Percentiles rank a stretch among this genome's conserved stretches.
Evolutionary conservation across 2,329 filamentous ascomycete genomes (phyloP).

Genomic region (Purpureocillium takamizusanense): DNA sequence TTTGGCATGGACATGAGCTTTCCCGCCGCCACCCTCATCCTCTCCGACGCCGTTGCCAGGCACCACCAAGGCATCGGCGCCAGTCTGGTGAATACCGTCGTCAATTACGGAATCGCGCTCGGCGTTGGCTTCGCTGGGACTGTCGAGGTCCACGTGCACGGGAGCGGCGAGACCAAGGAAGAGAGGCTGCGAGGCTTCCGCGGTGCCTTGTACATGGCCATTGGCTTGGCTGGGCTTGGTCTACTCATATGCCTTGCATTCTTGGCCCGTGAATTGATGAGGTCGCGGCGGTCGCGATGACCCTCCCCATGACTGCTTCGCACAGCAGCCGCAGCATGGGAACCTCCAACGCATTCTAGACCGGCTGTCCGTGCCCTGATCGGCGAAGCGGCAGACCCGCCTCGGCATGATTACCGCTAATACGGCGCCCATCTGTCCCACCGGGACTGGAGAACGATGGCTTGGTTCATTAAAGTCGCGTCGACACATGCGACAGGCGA

Average conservation of each 20-base stretch:
- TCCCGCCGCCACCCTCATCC: slow-evolving; percentile 50
- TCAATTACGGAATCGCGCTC: slow-evolving; percentile 61
- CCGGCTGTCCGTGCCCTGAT: neutral
- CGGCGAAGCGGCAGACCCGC: too few species aligned
- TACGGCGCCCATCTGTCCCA: too few species aligned
- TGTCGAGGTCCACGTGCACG: slow-evolving; percentile 37
- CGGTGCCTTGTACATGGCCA: slow-evolving; percentile 21
- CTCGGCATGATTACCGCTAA: too few species aligned
- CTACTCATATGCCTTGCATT: slow-evolving; percentile 6
- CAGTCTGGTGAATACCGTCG: slow-evolving; percentile 52
- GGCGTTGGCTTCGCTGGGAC: slow-evolving; percentile 59
- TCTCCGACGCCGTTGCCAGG: slow-evolving; percentile 41
- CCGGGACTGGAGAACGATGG: too few species aligned
- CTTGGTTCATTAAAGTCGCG: too few species aligned
- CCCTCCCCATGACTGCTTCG: neutral
- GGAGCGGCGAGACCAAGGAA: slow-evolving; percentile 8
- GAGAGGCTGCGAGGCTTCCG: slow-evolving; percentile 9
- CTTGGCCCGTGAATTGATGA: neutral
- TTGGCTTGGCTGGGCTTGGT: slow-evolving; percentile 22
- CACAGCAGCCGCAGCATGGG: neutral
- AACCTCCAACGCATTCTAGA: neutral
- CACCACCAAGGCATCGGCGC: slow-evolving; percentile 37
- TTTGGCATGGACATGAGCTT: slow-evolving; percentile 61
- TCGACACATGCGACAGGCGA: too few species aligned
- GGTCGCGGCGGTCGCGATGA: neutral